Evolutionary conservation across 106 monocot genomes (phyloP).

Genomic region (Agapanthus africanus): DNA sequence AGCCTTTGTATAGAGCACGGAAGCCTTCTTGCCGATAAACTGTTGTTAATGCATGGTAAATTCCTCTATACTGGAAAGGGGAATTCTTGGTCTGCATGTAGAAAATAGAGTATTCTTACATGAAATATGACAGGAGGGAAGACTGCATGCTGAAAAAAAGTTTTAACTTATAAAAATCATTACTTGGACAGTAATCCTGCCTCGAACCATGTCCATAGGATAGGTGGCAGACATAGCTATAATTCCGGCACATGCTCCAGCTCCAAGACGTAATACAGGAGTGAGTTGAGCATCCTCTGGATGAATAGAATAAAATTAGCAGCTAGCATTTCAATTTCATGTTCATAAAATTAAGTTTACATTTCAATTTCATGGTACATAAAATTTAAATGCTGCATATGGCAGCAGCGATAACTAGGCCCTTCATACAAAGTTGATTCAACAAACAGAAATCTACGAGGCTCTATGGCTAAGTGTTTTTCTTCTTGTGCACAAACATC

Average conservation of each 20-base stretch:
- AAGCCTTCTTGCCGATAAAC: slow-evolving; percentile 86
- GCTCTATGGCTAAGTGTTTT: too few relatives aligned
- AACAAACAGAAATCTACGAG: background rate
- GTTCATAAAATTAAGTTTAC: too few relatives aligned
- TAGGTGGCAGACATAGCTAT: slow-evolving; percentile 98
- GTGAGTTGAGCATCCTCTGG: slow-evolving; percentile 86
- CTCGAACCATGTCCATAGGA: slow-evolving; percentile 98
- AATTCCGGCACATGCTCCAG: slow-evolving; percentile 98
- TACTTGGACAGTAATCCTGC: slow-evolving; percentile 97
- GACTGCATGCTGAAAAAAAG: too few relatives aligned
- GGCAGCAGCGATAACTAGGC: too few relatives aligned
- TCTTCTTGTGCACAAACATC: background rate
- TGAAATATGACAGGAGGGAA: background rate
- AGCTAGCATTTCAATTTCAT: background rate
- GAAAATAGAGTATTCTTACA: background rate
- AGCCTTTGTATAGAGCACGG: slow-evolving; percentile 90
- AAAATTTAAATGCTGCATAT: too few relatives aligned
- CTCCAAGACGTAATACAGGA: slow-evolving; percentile 84
- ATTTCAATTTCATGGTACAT: too few relatives aligned
- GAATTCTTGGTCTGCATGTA: slow-evolving; percentile 75
- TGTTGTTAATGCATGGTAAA: slow-evolving; percentile 75
- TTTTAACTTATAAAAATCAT: too few relatives aligned
- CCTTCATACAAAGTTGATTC: background rate
- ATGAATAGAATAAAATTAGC: slow-evolving; percentile 15
- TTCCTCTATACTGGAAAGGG: slow-evolving; percentile 84